Percentiles rank a stretch among this genome's conserved stretches.
Conservation (phyloP, 805 yeast genomes). For the Candida fluviatilis region DNA sequence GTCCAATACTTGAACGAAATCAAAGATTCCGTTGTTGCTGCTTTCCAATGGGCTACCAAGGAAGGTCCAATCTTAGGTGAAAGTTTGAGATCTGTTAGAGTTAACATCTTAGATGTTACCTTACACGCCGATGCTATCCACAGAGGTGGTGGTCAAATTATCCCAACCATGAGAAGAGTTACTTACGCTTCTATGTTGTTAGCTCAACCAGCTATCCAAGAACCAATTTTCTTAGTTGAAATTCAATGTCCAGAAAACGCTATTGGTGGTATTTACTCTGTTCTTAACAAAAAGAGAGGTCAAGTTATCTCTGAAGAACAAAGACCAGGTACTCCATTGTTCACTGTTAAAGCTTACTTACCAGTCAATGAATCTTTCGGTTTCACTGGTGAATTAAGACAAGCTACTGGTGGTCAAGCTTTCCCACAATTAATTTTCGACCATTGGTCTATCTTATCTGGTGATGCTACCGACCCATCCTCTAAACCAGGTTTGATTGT, state of each 20-base stretch:
- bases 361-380: conserved; percentile 99
- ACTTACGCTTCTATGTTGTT: conserved; percentile 97
- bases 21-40: conserved; percentile 99
- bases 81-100: conserved; percentile 91
- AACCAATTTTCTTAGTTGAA: conserved; percentile 98
- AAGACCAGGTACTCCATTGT: conserved; percentile 99
- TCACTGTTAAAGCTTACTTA: conserved; percentile 99
- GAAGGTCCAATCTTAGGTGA: conserved; percentile 99
- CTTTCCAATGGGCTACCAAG: conserved; percentile 99
- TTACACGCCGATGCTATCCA: conserved; percentile 99
- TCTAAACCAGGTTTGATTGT: conserved; percentile 61
- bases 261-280: conserved; percentile 99
- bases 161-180: conserved; percentile 99
- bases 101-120: conserved; percentile 98
- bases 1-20: conserved; percentile 98
- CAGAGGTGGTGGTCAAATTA: conserved; percentile 99
- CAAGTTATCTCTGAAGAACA: conserved; percentile 99
- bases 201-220: conserved; percentile 99
- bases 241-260: conserved; percentile 99
- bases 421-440: conserved; percentile 99
- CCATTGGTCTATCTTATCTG: conserved; percentile 90
- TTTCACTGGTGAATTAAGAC: conserved; percentile 99
- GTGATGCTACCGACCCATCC: conserved; percentile 89
- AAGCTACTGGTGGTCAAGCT: conserved; percentile 99
- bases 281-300: conserved; percentile 99